phyloP scores from a whole-genome alignment of 73 alveolate genomes.

The Uronychia setigera region DNA sequence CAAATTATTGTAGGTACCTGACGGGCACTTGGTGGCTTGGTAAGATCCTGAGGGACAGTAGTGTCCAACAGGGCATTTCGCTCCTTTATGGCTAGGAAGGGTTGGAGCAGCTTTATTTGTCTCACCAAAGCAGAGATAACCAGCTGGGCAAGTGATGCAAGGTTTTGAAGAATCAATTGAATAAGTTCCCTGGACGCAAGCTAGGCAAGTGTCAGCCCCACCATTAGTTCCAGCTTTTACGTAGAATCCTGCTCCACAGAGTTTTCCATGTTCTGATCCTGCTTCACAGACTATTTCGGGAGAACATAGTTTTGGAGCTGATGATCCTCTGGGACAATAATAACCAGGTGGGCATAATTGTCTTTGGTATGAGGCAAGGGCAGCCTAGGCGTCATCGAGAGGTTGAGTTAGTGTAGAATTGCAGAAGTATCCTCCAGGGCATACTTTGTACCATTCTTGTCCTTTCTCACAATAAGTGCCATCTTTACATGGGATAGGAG shows the following conservation, averaged over 20 bases:
- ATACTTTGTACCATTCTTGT: conserved; percentile 24
- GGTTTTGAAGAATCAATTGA: conserved; percentile 26
- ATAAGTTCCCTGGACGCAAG: conserved; percentile 58
- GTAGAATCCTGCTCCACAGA: conserved; percentile 60
- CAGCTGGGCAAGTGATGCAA: conserved; percentile 67
- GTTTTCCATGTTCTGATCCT: conserved; percentile 32
- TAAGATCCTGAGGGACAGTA: conserved; percentile 63
- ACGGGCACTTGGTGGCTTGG: conserved; percentile 58
- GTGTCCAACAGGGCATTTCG: conserved; percentile 66
- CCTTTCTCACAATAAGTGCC: conserved; percentile 71
- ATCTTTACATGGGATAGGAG: conserved; percentile 46
- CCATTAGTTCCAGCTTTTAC: conserved; percentile 29
- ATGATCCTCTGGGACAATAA: conserved; percentile 53
- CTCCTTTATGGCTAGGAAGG: conserved; percentile 26
- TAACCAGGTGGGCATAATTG: conserved; percentile 52
- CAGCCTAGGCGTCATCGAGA: not conserved
- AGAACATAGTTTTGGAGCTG: conserved; percentile 30
- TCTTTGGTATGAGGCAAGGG: conserved; percentile 18
- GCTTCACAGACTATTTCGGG: conserved; percentile 47
- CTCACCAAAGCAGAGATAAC: conserved; percentile 69
- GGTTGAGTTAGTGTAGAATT: not conserved
- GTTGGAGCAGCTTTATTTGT: conserved; percentile 48
- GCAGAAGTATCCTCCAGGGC: conserved; percentile 74
- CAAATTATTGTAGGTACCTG: conserved; percentile 55
- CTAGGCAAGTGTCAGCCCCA: conserved; percentile 32